phyloP scores from a whole-genome alignment of 306 rosid species.

The Pachyrhizus erosus region DNA sequence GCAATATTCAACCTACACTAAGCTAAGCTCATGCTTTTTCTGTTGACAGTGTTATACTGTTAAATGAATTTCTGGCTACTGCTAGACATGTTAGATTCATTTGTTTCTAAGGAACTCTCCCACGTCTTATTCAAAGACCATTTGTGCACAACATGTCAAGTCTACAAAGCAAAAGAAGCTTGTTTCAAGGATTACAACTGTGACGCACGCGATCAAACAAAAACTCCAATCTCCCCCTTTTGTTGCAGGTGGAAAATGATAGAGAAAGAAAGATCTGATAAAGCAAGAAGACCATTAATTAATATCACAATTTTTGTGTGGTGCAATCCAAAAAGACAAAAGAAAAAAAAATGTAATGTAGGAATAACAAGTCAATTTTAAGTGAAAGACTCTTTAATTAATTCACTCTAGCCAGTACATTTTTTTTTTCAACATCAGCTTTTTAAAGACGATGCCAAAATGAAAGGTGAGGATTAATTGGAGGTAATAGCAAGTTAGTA shows the following conservation, averaged over 20 bases:
- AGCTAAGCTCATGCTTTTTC: neutral
- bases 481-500: conserved; percentile 23
- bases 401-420: conserved; percentile 26
- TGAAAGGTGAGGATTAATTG: conserved; percentile 14
- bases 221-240: conserved; percentile 42
- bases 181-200: conserved; percentile 55
- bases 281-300: conserved; percentile 36
- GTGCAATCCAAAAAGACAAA: conserved; percentile 35
- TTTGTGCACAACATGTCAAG: conserved; percentile 39
- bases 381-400: conserved; percentile 31
- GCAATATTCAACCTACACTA: conserved; percentile 6
- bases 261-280: conserved; percentile 24
- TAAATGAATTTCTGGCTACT: conserved; percentile 34
- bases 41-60: conserved; percentile 3
- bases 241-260: conserved; percentile 47
- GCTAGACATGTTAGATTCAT: conserved; percentile 34
- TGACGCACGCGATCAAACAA: conserved; percentile 57
- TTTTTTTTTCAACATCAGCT: conserved; percentile 30
- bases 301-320: conserved; percentile 34
- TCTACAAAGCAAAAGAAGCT: conserved; percentile 13
- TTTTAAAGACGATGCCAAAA: conserved; percentile 38
- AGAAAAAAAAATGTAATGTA: neutral
- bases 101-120: neutral
- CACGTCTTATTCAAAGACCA: conserved; percentile 43
- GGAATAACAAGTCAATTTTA: conserved; percentile 34